Evolutionary conservation across 345 rosid species (phyloP).

Genomic region (Hibiscus mutabilis): DNA sequence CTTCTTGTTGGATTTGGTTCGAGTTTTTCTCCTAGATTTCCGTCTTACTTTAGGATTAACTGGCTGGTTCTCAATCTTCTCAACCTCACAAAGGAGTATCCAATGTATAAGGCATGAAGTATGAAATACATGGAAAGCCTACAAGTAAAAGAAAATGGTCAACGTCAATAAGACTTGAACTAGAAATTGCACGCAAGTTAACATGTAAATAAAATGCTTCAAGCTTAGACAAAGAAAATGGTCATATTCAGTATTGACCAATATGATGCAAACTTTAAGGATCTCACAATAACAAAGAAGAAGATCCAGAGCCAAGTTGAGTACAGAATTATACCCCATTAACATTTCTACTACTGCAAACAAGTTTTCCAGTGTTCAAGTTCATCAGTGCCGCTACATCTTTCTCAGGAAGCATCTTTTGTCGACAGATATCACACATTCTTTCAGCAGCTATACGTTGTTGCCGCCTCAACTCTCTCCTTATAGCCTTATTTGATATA

Average conservation of each 20-base stretch:
- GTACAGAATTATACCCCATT: slow-evolving; percentile 46
- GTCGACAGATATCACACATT: slow-evolving; percentile 88
- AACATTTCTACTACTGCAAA: slow-evolving; percentile 52
- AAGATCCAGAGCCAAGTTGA: not conserved
- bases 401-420: slow-evolving; percentile 42
- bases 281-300: not conserved
- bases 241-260: not conserved
- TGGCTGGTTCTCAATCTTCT: slow-evolving; percentile 42
- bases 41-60: slow-evolving; percentile 33
- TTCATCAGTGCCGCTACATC: slow-evolving; percentile 79
- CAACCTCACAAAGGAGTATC: slow-evolving; percentile 78
- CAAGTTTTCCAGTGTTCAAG: slow-evolving; percentile 71
- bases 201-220: not conserved
- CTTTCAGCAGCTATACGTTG: slow-evolving; percentile 74
- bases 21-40: slow-evolving; percentile 50
- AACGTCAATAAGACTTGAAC: not conserved
- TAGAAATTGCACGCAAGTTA: not conserved
- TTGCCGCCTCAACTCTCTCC: slow-evolving; percentile 53
- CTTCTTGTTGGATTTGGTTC: slow-evolving; percentile 29
- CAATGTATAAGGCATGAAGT: slow-evolving; percentile 88
- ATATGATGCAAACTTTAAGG: not conserved
- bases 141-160: slow-evolving; percentile 3
- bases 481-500: slow-evolving; percentile 47
- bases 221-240: not conserved
- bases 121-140: slow-evolving; percentile 89